phyloP scores from a whole-genome alignment of 2,329 filamentous ascomycete genomes.

The Fonsecaea nubica region DNA sequence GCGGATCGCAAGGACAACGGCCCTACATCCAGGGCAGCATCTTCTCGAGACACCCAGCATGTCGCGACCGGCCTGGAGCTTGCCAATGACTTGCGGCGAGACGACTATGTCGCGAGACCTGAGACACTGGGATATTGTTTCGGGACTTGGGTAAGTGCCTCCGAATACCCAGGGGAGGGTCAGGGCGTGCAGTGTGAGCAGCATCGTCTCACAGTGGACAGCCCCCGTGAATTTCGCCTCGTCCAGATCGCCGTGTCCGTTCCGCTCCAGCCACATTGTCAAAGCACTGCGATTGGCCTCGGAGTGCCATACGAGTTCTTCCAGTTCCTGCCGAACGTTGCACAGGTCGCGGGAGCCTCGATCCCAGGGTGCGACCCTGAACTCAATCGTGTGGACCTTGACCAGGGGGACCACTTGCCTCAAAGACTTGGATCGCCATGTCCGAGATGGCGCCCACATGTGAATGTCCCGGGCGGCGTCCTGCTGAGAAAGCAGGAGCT shows the following conservation, averaged over 20 bases:
- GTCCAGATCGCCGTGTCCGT: background rate
- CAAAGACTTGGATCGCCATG: background rate
- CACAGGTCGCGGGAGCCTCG: background rate
- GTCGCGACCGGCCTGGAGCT: background rate
- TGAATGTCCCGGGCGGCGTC: background rate
- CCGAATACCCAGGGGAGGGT: background rate
- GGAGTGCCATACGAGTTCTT: background rate
- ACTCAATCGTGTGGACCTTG: background rate
- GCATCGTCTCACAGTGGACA: background rate
- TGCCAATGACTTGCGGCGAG: background rate
- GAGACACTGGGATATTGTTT: slow-evolving; percentile 1
- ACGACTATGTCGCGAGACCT: background rate
- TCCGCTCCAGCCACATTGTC: background rate
- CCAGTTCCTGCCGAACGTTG: background rate
- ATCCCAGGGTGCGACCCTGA: background rate
- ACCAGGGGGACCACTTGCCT: background rate
- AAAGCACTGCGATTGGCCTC: background rate
- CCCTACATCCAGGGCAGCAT: background rate
- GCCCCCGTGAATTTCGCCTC: background rate
- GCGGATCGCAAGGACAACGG: background rate
- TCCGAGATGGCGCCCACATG: background rate
- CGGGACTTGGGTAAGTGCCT: background rate
- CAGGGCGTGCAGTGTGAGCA: slow-evolving; percentile 6
- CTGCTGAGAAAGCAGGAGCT: background rate
- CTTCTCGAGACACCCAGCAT: background rate